A percentile compares a stretch with the other conserved stretches of the same genome.
Evolutionary conservation across 345 rosid species (phyloP).

Genomic region (Aurinia saxatilis): DNA sequence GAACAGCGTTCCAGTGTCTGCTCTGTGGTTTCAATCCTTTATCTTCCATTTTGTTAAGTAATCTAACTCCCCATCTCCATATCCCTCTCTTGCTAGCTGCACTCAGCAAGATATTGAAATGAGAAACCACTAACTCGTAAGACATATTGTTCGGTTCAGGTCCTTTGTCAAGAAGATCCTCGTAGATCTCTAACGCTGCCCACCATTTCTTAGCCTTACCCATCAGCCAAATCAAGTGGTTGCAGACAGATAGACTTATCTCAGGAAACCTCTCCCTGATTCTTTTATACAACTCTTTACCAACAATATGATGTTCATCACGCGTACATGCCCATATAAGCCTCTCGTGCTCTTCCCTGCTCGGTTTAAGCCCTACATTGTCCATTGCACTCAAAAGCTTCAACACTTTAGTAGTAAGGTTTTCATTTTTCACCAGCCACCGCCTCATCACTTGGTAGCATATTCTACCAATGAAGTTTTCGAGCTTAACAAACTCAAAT

Average conservation of each 20-base stretch:
- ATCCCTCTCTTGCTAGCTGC: conserved; percentile 77
- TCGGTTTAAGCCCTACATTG: conserved; percentile 41
- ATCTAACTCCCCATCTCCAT: conserved; percentile 83
- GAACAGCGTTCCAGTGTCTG: conserved; percentile 81
- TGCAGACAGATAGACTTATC: conserved; percentile 83
- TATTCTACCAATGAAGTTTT: conserved; percentile 55
- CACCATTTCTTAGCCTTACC: conserved; percentile 97
- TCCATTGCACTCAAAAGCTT: conserved; percentile 70
- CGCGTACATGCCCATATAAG: conserved; percentile 89
- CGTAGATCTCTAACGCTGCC: conserved; percentile 92
- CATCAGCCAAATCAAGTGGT: conserved; percentile 92
- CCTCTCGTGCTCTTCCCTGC: conserved; percentile 62
- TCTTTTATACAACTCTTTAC: conserved; percentile 64
- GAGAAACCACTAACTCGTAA: conserved; percentile 60
- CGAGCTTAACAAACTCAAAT: conserved; percentile 52
- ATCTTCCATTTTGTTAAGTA: conserved; percentile 85
- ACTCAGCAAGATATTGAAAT: conserved; percentile 59
- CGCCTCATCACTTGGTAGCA: conserved; percentile 81
- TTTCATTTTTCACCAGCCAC: conserved; percentile 64
- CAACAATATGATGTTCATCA: conserved; percentile 66
- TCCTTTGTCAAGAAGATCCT: conserved; percentile 79
- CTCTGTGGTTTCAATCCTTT: conserved; percentile 77
- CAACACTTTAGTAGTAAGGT: conserved; percentile 45
- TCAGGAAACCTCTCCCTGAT: conserved; percentile 52
- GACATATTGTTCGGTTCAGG: conserved; percentile 83